These are phyloP conservation scores for Penicillium sp. DNA, from an alignment of 2,329 filamentous ascomycete genomes.

Conservation along the genomic window DNA sequence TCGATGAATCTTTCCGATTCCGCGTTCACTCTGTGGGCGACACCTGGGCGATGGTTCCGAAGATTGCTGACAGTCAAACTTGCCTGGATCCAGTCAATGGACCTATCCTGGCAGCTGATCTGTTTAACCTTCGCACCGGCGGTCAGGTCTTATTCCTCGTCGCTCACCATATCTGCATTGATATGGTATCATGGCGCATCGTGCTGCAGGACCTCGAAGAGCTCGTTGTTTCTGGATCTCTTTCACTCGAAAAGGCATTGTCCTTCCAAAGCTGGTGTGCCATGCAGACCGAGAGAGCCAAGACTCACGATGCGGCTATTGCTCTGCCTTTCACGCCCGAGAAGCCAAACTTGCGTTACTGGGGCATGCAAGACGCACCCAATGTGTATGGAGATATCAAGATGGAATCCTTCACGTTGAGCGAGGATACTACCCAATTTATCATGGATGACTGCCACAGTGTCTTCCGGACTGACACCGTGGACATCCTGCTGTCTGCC, in stretches of 20 bases:
- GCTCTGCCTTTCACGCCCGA: constrained; percentile 31
- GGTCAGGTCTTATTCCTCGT: constrained; percentile 34
- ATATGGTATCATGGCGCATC: constrained; percentile 39
- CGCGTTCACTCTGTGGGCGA: constrained; percentile 27
- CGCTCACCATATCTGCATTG: constrained; percentile 32
- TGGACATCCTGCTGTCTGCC: constrained; percentile 40
- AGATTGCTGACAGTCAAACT: constrained; percentile 33
- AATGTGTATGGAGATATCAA: constrained; percentile 40
- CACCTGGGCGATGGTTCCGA: constrained; percentile 26
- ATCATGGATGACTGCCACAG: constrained; percentile 35
- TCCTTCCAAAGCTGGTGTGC: constrained; percentile 43
- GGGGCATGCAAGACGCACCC: constrained; percentile 34
- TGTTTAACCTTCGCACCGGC: constrained; percentile 38
- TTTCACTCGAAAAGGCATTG: constrained; percentile 36
- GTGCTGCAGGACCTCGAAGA: constrained; percentile 40
- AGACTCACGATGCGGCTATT: constrained; percentile 14
- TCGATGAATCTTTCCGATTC: constrained; percentile 36
- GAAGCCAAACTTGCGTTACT: constrained; percentile 37
- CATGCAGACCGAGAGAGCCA: constrained; percentile 33
- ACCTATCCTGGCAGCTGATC: constrained; percentile 41
- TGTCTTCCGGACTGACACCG: constrained; percentile 38
- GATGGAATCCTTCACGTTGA: constrained; percentile 37
- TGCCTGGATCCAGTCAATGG: constrained; percentile 35
- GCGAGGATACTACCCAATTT: constrained; percentile 33
- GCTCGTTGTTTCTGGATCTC: constrained; percentile 33